Percentiles rank a stretch among this genome's conserved stretches.
phyloP scores from a whole-genome alignment of 768 basidiomycete genomes.

The Mycena galericulata region DNA sequence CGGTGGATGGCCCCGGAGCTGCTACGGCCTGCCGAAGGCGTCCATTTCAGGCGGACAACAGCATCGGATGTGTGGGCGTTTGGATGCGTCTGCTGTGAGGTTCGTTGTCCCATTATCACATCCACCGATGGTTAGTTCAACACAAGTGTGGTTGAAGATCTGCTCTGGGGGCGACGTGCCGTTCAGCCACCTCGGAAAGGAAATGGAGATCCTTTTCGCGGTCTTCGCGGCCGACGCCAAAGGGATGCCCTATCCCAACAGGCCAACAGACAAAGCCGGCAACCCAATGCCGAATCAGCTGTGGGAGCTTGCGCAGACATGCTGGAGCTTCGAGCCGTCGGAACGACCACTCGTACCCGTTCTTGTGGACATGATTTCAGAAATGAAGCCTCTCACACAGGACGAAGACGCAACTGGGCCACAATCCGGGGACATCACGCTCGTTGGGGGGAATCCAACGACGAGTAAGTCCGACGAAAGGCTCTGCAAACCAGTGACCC shows the following conservation, averaged over 20 bases:
- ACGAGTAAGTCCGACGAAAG: no score
- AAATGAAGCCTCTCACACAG: no score
- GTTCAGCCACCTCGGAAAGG: neutral
- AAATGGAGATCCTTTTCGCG: neutral
- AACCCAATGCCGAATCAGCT: neutral
- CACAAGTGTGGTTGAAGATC: neutral
- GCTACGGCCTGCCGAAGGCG: neutral
- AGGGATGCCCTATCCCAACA: no score
- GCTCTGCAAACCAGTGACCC: no score
- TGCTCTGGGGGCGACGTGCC: neutral
- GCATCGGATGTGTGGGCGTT: constrained; percentile 3
- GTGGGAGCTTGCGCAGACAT: neutral
- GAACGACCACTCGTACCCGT: neutral
- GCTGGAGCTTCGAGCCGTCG: neutral
- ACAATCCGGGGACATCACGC: no score
- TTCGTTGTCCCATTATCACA: no score
- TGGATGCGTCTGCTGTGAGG: constrained; percentile 17
- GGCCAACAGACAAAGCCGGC: no score
- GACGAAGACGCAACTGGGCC: no score
- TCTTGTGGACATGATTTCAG: no score
- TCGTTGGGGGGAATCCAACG: no score
- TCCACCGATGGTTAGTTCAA: neutral
- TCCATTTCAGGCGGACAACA: neutral
- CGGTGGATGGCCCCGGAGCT: constrained; percentile 14
- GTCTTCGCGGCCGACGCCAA: neutral